Percentiles rank a stretch among this genome's conserved stretches.
phyloP scores from a whole-genome alignment of 2,329 filamentous ascomycete genomes.

The Fusarium devonianum region DNA sequence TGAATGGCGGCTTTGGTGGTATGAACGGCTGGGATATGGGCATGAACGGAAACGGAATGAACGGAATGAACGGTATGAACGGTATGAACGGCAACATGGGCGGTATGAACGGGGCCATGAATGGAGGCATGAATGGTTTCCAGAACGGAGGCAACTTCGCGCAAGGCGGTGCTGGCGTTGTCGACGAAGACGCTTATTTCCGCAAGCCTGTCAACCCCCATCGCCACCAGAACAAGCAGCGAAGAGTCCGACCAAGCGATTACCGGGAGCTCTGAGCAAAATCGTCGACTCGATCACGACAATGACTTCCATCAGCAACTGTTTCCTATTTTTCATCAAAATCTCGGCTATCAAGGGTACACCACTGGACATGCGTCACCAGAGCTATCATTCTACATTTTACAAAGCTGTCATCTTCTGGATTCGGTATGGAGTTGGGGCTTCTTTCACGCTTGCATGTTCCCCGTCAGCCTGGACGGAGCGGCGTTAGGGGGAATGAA shows the following conservation, averaged over 20 bases:
- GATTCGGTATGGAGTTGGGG: conserved; percentile 16
- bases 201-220: conserved; percentile 95
- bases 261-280: conserved; percentile 76
- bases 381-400: conserved; percentile 8
- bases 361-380: conserved; percentile 4
- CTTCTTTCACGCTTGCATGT: conserved; percentile 22
- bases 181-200: conserved; percentile 92
- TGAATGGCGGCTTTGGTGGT: conserved; percentile 41
- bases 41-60: conserved; percentile 37
- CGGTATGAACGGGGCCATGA: conserved; percentile 42
- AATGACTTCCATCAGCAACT: conserved; percentile 20
- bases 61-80: conserved; percentile 45
- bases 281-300: conserved; percentile 4
- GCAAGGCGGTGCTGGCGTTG: conserved; percentile 68
- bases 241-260: conserved; percentile 84
- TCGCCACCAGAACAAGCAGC: conserved; percentile 82
- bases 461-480: conserved; percentile 26
- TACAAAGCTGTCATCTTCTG: conserved; percentile 16
- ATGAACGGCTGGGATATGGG: conserved; percentile 42
- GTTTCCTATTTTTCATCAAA: conserved; percentile 10
- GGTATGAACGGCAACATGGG: conserved; percentile 39
- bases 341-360: conserved; percentile 4
- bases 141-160: conserved; percentile 51
- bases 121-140: conserved; percentile 45
- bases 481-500: conserved; percentile 27